phyloP scores from a whole-genome alignment of 1,284 basidiomycete species.

The Meripilus lineatus region DNA sequence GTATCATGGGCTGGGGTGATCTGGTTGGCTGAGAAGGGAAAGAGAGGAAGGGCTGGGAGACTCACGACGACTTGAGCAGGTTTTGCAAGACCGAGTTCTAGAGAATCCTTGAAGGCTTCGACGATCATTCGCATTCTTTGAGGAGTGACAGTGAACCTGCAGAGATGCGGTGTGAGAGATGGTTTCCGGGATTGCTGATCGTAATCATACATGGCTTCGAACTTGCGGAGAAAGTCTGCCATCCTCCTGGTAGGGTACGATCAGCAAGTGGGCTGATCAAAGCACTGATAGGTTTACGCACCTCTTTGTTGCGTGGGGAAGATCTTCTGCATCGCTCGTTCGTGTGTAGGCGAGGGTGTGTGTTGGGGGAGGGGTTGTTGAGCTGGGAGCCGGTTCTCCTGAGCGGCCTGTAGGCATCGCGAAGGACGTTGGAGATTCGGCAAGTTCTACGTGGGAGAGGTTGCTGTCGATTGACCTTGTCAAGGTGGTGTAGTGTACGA shows the following conservation, averaged over 20 bases:
- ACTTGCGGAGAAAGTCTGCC: slow-evolving; percentile 86
- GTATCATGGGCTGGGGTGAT: slow-evolving; percentile 82
- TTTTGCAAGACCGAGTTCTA: slow-evolving; percentile 85
- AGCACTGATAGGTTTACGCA: slow-evolving; percentile 29
- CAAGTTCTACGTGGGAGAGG: too few species aligned
- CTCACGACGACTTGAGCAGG: slow-evolving; percentile 84
- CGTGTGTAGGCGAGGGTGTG: slow-evolving; percentile 76
- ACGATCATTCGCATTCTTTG: slow-evolving; percentile 97
- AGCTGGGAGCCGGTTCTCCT: too few species aligned
- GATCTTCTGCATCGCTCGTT: slow-evolving; percentile 74
- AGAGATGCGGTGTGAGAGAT: neutral
- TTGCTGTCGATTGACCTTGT: too few species aligned
- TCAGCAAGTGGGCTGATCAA: slow-evolving; percentile 11
- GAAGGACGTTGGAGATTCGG: too few species aligned
- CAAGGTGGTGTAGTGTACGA: too few species aligned
- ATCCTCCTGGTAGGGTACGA: slow-evolving; percentile 55
- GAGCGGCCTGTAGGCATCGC: too few species aligned
- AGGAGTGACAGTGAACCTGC: slow-evolving; percentile 83
- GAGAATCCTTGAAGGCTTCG: slow-evolving; percentile 89
- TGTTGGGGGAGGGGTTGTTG: slow-evolving; percentile 55
- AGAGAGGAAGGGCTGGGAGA: slow-evolving; percentile 18
- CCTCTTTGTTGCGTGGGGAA: slow-evolving; percentile 87
- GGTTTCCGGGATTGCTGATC: neutral
- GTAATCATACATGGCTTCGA: slow-evolving; percentile 67
- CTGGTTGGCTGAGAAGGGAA: slow-evolving; percentile 3